Conservation (phyloP, 352 stramenopile species). For the Pythium scleroteichum region DNA sequence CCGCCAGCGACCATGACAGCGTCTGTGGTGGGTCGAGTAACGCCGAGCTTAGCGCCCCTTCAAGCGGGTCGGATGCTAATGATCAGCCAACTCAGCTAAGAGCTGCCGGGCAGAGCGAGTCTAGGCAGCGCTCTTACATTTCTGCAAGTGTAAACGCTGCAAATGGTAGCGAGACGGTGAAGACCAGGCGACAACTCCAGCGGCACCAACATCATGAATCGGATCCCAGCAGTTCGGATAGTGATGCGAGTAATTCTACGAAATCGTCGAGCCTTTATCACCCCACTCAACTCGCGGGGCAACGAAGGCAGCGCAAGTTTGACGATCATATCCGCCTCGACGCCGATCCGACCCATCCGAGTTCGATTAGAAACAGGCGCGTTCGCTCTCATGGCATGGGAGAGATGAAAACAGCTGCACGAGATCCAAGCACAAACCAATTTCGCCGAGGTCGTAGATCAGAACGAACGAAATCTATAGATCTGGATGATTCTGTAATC, state of each 20-base stretch:
- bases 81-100: background rate
- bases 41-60: constrained; percentile 14
- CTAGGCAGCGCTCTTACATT: too few relatives aligned
- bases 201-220: background rate
- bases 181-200: background rate
- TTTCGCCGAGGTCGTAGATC: background rate
- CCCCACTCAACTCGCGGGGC: background rate
- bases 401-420: background rate
- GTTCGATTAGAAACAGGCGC: background rate
- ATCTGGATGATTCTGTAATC: constrained; percentile 29
- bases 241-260: constrained; percentile 19
- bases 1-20: background rate
- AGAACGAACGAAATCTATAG: background rate
- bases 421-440: background rate
- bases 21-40: constrained; percentile 6
- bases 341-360: background rate
- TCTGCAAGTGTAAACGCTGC: too few relatives aligned
- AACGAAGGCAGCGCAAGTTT: constrained; percentile 15
- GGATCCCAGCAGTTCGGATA: constrained; percentile 1
- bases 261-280: constrained; percentile 16
- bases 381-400: too few relatives aligned
- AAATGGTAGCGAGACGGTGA: background rate
- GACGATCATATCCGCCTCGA: constrained; percentile 18
- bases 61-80: constrained; percentile 2
- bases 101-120: background rate